Evolutionary conservation across 805 yeast genomes (phyloP).

Genomic region (Spathaspora passalidarum): DNA sequence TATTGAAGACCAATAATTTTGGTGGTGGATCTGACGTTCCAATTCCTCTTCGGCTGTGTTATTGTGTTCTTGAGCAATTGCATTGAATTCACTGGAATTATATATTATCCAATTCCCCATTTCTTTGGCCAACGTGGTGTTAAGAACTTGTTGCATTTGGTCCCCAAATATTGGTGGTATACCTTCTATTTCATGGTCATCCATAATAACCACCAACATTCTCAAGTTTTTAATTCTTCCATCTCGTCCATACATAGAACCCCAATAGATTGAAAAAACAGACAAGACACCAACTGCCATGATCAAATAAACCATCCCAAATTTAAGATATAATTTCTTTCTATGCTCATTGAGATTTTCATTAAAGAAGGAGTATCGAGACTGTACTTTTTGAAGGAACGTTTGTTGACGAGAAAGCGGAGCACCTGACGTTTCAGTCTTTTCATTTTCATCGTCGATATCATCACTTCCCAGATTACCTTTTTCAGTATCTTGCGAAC

Average conservation of each 20-base stretch:
- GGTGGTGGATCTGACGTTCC: constrained; percentile 44
- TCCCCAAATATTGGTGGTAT: constrained; percentile 50
- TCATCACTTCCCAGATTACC: background rate
- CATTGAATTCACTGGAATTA: constrained; percentile 28
- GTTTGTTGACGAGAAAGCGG: constrained; percentile 2
- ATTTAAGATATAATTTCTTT: constrained; percentile 13
- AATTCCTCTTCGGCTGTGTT: constrained; percentile 35
- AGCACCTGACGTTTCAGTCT: background rate
- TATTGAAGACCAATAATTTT: constrained; percentile 64
- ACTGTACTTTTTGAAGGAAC: constrained; percentile 22
- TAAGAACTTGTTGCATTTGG: constrained; percentile 30
- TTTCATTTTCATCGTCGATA: background rate
- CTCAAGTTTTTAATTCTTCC: constrained; percentile 27
- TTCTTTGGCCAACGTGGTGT: constrained; percentile 16
- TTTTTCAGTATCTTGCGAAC: background rate
- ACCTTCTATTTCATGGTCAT: constrained; percentile 13
- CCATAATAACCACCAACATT: constrained; percentile 37
- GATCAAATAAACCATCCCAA: constrained; percentile 20
- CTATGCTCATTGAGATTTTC: constrained; percentile 20
- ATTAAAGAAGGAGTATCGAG: constrained; percentile 31
- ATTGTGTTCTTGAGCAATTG: constrained; percentile 22
- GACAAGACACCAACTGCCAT: constrained; percentile 33
- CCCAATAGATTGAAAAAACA: constrained; percentile 40
- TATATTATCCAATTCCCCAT: constrained; percentile 36
- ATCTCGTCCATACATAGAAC: constrained; percentile 28